A percentile compares a stretch with the other conserved stretches of the same genome.
Conservation (phyloP, 768 basidiomycete species). For the Crucibulum laeve region DNA sequence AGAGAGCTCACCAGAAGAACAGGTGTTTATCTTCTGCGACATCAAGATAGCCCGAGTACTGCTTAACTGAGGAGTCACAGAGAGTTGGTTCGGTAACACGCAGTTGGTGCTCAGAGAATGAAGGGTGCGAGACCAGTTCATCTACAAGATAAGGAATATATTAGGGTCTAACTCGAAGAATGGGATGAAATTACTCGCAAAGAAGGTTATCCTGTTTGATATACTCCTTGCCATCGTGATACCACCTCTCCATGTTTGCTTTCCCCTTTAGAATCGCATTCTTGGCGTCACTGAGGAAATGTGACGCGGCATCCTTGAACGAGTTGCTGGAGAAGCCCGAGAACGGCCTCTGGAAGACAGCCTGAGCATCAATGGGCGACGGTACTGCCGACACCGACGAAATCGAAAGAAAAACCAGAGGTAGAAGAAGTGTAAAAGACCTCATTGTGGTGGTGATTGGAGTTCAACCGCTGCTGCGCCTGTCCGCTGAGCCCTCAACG, state of each 20-base stretch:
- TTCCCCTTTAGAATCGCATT: slow-evolving; percentile 38
- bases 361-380: slow-evolving; percentile 8
- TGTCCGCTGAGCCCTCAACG: no score
- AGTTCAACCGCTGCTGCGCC: background rate
- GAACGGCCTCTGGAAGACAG: slow-evolving; percentile 17
- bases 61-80: slow-evolving; percentile 78
- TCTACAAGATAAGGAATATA: slow-evolving; percentile 29
- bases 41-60: slow-evolving; percentile 83
- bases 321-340: slow-evolving; percentile 32
- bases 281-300: slow-evolving; percentile 38
- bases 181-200: slow-evolving; percentile 43
- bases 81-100: slow-evolving; percentile 64
- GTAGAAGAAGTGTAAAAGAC: slow-evolving; percentile 24
- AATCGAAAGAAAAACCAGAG: slow-evolving; percentile 27
- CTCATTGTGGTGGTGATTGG: slow-evolving; percentile 30
- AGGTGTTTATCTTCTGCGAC: slow-evolving; percentile 75
- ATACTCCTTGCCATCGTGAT: slow-evolving; percentile 57
- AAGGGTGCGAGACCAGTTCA: slow-evolving; percentile 57
- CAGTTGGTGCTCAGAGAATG: slow-evolving; percentile 47
- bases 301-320: slow-evolving; percentile 21
- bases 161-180: background rate
- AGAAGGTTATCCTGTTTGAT: slow-evolving; percentile 66
- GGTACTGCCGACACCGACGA: slow-evolving; percentile 5
- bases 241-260: slow-evolving; percentile 56
- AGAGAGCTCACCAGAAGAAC: slow-evolving; percentile 73